These are phyloP conservation scores for Diaporthe aspalathi DNA, from an alignment of 2,329 filamentous ascomycete species.

Conservation along the genomic window DNA sequence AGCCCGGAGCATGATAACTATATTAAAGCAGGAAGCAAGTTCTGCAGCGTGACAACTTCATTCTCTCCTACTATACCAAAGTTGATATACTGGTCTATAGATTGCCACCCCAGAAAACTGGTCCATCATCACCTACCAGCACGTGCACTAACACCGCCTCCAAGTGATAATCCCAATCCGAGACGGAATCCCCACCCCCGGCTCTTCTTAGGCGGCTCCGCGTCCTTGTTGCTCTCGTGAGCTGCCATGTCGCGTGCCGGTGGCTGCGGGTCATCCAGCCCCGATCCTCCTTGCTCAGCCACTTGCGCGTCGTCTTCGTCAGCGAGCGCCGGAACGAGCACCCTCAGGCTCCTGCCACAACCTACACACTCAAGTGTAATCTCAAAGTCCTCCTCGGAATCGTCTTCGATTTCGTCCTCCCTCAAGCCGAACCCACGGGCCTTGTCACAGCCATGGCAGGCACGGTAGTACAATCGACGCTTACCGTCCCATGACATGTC, in stretches of 20 bases:
- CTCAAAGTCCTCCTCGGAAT: constrained; percentile 34
- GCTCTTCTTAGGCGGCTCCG: constrained; percentile 26
- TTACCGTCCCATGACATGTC: constrained; percentile 55
- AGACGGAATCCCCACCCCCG: constrained; percentile 26
- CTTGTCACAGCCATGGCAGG: constrained; percentile 54
- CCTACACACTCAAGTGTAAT: constrained; percentile 3
- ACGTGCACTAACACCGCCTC: constrained; percentile 21
- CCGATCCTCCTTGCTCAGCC: neutral
- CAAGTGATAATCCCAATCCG: constrained; percentile 27
- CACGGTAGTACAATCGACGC: constrained; percentile 51
- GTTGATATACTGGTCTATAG: too few species aligned
- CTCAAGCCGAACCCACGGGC: constrained; percentile 42
- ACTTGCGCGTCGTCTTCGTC: constrained; percentile 1
- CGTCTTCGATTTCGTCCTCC: constrained; percentile 39
- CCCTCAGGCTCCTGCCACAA: constrained; percentile 5
- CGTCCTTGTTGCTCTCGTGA: neutral
- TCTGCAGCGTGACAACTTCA: neutral
- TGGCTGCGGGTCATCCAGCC: constrained; percentile 1
- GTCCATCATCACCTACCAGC: constrained; percentile 14
- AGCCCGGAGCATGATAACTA: too few species aligned
- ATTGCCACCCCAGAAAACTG: neutral
- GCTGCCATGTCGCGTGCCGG: neutral
- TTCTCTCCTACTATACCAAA: too few species aligned
- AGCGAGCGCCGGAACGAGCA: constrained; percentile 21
- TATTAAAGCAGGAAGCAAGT: neutral